These are phyloP conservation scores for Lipomyces mesembrius DNA, from an alignment of 805 yeast genomes.

Conservation along the genomic window DNA sequence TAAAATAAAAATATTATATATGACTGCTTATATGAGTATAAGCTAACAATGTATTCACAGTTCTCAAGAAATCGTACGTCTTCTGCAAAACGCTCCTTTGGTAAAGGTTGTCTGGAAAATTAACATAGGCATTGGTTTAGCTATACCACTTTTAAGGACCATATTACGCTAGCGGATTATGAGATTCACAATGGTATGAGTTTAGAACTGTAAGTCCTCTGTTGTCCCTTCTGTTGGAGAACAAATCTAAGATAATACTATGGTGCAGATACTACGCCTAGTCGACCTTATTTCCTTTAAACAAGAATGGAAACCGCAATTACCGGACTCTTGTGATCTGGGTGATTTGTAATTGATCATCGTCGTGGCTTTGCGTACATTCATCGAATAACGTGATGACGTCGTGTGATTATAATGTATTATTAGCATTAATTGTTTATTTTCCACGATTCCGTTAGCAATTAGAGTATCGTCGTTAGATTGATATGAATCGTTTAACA, in stretches of 20 bases:
- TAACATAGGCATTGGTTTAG: constrained; percentile 14
- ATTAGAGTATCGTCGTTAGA: background rate
- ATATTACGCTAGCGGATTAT: constrained; percentile 89
- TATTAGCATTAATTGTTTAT: background rate
- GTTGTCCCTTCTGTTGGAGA: background rate
- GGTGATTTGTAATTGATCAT: background rate
- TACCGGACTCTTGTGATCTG: too few relatives aligned
- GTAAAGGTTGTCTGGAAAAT: background rate
- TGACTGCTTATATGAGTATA: background rate
- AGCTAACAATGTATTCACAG: constrained; percentile 42
- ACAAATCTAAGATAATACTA: background rate
- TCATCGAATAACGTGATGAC: background rate
- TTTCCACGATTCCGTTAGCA: background rate
- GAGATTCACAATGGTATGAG: constrained; percentile 90
- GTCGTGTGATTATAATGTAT: background rate
- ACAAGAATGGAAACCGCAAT: too few relatives aligned
- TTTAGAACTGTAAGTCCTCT: constrained; percentile 67
- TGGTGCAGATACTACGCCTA: constrained; percentile 13
- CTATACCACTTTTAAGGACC: constrained; percentile 81
- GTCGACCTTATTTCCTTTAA: background rate
- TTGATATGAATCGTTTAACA: too few relatives aligned
- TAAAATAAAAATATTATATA: background rate
- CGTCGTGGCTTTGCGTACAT: background rate
- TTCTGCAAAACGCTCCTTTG: background rate
- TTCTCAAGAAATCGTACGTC: constrained; percentile 72